A percentile compares a stretch with the other conserved stretches of the same genome.
Evolutionary conservation across 139 green algal genomes (phyloP).

Genomic region (Chlorella sp.): DNA sequence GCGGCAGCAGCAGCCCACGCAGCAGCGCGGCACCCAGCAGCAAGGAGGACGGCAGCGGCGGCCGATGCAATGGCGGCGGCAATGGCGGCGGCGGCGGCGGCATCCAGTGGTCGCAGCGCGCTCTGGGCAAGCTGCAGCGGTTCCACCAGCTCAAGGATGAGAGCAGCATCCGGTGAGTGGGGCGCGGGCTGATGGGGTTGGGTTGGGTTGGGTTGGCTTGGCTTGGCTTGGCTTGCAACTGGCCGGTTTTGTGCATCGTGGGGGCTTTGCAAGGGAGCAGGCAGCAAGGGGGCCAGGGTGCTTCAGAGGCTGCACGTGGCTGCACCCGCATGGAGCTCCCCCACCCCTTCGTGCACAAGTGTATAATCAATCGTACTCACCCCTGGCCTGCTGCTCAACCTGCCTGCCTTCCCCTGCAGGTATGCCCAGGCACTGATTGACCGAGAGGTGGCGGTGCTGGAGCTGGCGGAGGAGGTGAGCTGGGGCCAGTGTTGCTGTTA

Average conservation of each 20-base stretch:
- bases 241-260: too few species aligned
- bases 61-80: background rate
- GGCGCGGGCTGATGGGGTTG: too few species aligned
- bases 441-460: conserved; percentile 70
- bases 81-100: background rate
- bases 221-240: too few species aligned
- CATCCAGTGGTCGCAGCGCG: conserved; percentile 38
- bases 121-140: conserved; percentile 45
- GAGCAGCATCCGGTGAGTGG: conserved; percentile 28
- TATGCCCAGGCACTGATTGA: conserved; percentile 79
- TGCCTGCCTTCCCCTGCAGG: background rate
- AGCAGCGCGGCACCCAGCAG: conserved; percentile 2
- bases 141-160: conserved; percentile 52
- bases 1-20: conserved; percentile 32
- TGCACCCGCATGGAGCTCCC: too few species aligned
- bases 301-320: too few species aligned
- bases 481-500: background rate
- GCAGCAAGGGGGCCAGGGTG: too few species aligned
- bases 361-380: too few species aligned
- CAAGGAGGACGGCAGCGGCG: background rate
- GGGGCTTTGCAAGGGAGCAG: too few species aligned
- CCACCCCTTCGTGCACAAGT: too few species aligned
- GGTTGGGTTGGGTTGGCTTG: too few species aligned
- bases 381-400: too few species aligned
- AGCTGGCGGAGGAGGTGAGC: conserved; percentile 64